Percentiles rank a stretch among this genome's conserved stretches.
Conservation (phyloP, 2,329 filamentous ascomycete species). For the Ambrosiella cleistominuta region DNA sequence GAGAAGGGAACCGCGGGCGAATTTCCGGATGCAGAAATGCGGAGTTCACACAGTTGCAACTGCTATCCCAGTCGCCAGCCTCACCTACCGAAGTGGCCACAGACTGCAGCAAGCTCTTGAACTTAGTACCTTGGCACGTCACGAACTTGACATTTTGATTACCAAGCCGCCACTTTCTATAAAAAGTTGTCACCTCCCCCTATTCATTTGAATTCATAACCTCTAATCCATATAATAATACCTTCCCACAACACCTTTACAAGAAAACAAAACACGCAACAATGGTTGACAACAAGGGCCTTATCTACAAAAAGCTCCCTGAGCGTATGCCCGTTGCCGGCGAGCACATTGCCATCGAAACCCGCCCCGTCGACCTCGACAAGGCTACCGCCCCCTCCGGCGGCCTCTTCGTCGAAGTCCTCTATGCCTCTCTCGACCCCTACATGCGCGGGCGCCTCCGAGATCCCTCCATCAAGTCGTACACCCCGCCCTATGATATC, state of each 20-base stretch:
- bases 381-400: constrained; percentile 38
- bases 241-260: neutral
- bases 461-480: constrained; percentile 44
- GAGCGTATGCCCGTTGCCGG: constrained; percentile 49
- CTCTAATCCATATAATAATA: neutral
- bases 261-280: neutral
- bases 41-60: no score
- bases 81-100: no score
- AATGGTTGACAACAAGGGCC: constrained; percentile 46
- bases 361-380: constrained; percentile 47
- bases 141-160: no score
- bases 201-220: no score
- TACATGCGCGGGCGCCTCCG: constrained; percentile 75
- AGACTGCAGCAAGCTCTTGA: no score
- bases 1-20: no score
- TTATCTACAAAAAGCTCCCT: constrained; percentile 57
- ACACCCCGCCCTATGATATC: constrained; percentile 31
- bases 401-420: constrained; percentile 50
- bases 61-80: no score
- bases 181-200: no score
- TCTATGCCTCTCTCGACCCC: constrained; percentile 65
- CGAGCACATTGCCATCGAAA: constrained; percentile 51
- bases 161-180: no score
- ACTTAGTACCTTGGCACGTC: no score
- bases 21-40: no score